These are phyloP conservation scores for Podosphaera xanthii DNA, from an alignment of 2,329 filamentous ascomycete species.

Conservation along the genomic window DNA sequence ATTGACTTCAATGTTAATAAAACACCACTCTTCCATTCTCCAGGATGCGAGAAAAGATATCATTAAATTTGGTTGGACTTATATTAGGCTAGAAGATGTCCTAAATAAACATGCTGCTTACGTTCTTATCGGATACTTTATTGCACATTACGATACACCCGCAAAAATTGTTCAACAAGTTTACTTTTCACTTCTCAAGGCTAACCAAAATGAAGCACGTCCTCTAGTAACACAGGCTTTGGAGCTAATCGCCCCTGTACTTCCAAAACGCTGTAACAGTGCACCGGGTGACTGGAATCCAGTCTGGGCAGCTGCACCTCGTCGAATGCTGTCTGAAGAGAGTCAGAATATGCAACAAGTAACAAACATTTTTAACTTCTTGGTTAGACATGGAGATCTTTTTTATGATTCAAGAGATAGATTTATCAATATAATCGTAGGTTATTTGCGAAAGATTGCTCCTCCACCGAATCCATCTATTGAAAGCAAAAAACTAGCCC, in stretches of 20 bases:
- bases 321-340: slow-evolving; percentile 81
- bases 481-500: slow-evolving; percentile 73
- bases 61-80: slow-evolving; percentile 98
- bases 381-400: slow-evolving; percentile 74
- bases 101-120: slow-evolving; percentile 99
- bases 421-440: slow-evolving; percentile 72
- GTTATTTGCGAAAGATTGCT: slow-evolving; percentile 71
- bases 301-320: slow-evolving; percentile 72
- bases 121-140: slow-evolving; percentile 92
- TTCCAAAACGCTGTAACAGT: slow-evolving; percentile 60
- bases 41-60: slow-evolving; percentile 91
- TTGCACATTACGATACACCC: slow-evolving; percentile 87
- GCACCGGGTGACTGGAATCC: slow-evolving; percentile 48
- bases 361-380: slow-evolving; percentile 91
- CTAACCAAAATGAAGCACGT: slow-evolving; percentile 86
- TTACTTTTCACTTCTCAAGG: slow-evolving; percentile 73
- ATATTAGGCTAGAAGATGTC: slow-evolving; percentile 91
- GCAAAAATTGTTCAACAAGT: slow-evolving; percentile 91
- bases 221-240: slow-evolving; percentile 82
- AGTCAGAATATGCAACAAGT: slow-evolving; percentile 88
- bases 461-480: slow-evolving; percentile 62
- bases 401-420: slow-evolving; percentile 92
- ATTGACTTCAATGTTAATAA: slow-evolving; percentile 81
- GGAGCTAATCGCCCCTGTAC: slow-evolving; percentile 81
- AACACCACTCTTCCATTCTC: slow-evolving; percentile 73